Base-by-base conservation (phyloP, 2,329 filamentous ascomycete species). In the Plenodomus biglobosus region DNA sequence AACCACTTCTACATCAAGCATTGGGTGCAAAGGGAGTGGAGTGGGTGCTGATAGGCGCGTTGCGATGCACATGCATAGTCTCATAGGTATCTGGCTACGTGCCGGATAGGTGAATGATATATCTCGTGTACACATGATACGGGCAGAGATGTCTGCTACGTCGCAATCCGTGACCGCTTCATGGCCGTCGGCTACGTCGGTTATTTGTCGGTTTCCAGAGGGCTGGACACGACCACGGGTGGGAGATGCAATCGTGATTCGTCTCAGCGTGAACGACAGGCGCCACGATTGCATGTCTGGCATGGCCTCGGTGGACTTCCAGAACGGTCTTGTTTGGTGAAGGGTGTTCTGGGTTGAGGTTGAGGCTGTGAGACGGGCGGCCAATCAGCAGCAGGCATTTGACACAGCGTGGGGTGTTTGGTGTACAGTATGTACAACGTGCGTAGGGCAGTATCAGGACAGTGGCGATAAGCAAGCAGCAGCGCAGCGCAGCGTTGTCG, bases 391-490 rank as follows among this genome's bases (percentile, higher is more conserved):
- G 38, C 37, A 4, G 35, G 37, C 30, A 38, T 16, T 34, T 38
- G 22, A 45, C 38, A 27, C 37, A 35, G 53, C 61, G 61, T 64
- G 61, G 61, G 59, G 59, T 58, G 48, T n/a, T n/a, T n/a, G n/a
- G n/a, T n/a, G n/a, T n/a, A n/a, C n/a, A n/a, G n/a, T n/a, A n/a
- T n/a, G n/a, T n/a, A n/a, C n/a, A n/a, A n/a, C n/a, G n/a, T n/a
- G n/a, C n/a, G n/a, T n/a, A n/a, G n/a, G n/a, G n/a, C n/a, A n/a
- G n/a, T 45, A 50, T 56, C 56, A 50, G 43, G 46, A 50, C 40
- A n/a, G 42, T 42, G 16, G 56, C 55, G 61, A 64, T 64, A 64
- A 64, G 61, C 46, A 49, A n/a, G 43, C 40, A 18, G 38, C 20
- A 24, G 34, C 42, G n/a, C n/a, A n/a, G n/a, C n/a, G n/a, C 38